Percentiles rank a stretch among this genome's conserved stretches.
Conservation (phyloP, 352 stramenopile species). For the Phytophthora hibernalis region DNA sequence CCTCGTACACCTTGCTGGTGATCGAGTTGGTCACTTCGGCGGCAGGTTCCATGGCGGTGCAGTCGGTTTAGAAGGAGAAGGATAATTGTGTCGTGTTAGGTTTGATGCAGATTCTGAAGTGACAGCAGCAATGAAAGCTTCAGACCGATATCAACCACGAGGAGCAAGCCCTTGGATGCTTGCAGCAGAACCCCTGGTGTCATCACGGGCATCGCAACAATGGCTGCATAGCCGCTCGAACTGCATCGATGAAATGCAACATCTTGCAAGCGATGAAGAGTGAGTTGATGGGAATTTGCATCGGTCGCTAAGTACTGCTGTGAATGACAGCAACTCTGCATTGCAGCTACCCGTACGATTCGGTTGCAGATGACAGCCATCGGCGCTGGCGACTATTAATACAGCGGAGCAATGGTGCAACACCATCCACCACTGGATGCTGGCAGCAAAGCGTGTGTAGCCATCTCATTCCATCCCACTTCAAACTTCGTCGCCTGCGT, state of each 20-base stretch:
- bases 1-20: conserved; percentile 29
- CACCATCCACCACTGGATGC: no score
- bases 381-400: no score
- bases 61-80: not conserved
- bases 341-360: not conserved
- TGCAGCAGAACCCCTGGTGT: conserved; percentile 15
- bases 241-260: conserved; percentile 23
- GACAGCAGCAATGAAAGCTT: not conserved
- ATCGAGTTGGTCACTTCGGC: conserved; percentile 21
- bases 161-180: conserved; percentile 4
- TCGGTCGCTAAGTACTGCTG: not conserved
- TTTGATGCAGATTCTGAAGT: conserved; percentile 25
- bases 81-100: not conserved
- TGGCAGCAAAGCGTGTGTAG: no score
- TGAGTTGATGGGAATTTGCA: conserved; percentile 2
- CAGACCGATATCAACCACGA: not conserved
- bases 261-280: not conserved
- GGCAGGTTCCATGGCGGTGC: conserved; percentile 15
- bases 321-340: not conserved
- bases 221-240: conserved; percentile 14
- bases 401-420: no score
- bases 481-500: conserved; percentile 1
- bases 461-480: conserved; percentile 4
- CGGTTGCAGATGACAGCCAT: not conserved
- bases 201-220: conserved; percentile 28